Percentiles rank a stretch among this genome's conserved stretches.
These are phyloP conservation scores for Pseudogymnoascus destructans DNA, from an alignment of 2,329 filamentous ascomycete species.

Conservation along the genomic window DNA sequence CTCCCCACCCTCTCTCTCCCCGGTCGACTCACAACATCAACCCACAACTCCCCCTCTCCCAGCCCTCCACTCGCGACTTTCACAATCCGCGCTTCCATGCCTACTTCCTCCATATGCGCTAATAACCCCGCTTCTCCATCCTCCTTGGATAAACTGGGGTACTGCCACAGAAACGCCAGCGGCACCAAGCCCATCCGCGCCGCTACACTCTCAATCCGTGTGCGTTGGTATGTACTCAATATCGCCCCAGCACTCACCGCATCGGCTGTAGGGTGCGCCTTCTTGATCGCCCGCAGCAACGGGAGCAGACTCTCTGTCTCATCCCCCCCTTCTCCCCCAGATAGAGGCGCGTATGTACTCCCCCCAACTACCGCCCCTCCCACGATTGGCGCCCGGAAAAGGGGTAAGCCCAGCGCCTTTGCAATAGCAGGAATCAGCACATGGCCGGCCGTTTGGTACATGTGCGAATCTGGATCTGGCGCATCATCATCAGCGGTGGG, in stretches of 20 bases:
- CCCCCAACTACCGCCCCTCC: conserved; percentile 59
- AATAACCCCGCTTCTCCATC: conserved; percentile 41
- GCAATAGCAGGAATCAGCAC: conserved; percentile 75
- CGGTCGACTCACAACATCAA: conserved; percentile 51
- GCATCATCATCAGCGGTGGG: conserved; percentile 30
- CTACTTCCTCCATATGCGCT: conserved; percentile 64
- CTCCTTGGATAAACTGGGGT: conserved; percentile 58
- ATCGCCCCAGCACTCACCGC: conserved; percentile 87
- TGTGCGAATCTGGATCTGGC: conserved; percentile 85
- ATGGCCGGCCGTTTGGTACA: conserved; percentile 98
- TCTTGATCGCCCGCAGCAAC: conserved; percentile 54
- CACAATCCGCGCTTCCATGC: conserved; percentile 79
- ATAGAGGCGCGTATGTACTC: conserved; percentile 50
- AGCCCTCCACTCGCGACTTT: conserved; percentile 89
- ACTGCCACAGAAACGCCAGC: conserved; percentile 87
- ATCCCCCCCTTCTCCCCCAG: conserved; percentile 34
- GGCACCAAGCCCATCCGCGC: conserved; percentile 70
- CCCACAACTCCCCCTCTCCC: conserved; percentile 69
- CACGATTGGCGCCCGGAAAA: conserved; percentile 67
- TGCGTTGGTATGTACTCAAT: conserved; percentile 88
- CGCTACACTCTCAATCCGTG: conserved; percentile 85
- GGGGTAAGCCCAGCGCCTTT: conserved; percentile 61
- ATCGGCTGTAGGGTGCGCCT: conserved; percentile 64
- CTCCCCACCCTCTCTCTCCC: conserved; percentile 36
- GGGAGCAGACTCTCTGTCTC: conserved; percentile 81